A percentile compares a stretch with the other conserved stretches of the same genome.
Evolutionary conservation across 768 basidiomycete genomes (phyloP).

Genomic region (Amanita jacksonii): DNA sequence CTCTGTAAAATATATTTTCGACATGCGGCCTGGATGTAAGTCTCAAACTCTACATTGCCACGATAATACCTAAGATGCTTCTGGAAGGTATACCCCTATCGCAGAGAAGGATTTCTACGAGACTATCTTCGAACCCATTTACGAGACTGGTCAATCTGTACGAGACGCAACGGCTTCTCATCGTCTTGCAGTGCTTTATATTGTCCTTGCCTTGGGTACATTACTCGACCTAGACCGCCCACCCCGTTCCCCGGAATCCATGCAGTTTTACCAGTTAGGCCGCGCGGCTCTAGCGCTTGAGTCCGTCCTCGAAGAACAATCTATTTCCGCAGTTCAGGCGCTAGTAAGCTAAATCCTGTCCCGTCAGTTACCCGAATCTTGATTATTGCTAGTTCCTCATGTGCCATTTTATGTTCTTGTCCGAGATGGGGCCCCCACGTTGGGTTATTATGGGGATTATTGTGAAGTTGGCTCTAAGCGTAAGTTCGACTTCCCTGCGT

Average conservation of each 20-base stretch:
- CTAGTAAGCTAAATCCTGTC: conserved; percentile 32
- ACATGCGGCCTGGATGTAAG: conserved; percentile 67
- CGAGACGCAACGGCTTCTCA: conserved; percentile 39
- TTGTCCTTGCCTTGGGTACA: conserved; percentile 56
- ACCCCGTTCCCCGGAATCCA: conserved; percentile 43
- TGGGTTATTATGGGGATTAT: conserved; percentile 67
- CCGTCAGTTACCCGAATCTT: too few relatives aligned
- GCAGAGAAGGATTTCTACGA: conserved; percentile 46
- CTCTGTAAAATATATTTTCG: conserved; percentile 49
- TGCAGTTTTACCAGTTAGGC: conserved; percentile 50
- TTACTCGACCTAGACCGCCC: conserved; percentile 51
- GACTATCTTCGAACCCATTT: conserved; percentile 42
- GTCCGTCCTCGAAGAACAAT: conserved; percentile 46
- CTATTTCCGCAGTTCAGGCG: conserved; percentile 52
- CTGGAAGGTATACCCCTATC: conserved; percentile 56
- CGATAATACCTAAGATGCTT: not conserved
- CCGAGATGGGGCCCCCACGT: conserved; percentile 45
- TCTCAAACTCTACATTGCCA: conserved; percentile 10
- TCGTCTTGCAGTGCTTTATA: conserved; percentile 47
- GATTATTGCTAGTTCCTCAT: not conserved
- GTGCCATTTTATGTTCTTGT: conserved; percentile 34
- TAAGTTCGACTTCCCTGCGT: conserved; percentile 21
- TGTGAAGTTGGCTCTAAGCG: conserved; percentile 62
- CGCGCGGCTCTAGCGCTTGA: conserved; percentile 52
- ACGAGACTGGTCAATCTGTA: conserved; percentile 29